Evolutionary conservation across 2,329 filamentous ascomycete genomes (phyloP).

Genomic region (Malbranchea zuffiana): DNA sequence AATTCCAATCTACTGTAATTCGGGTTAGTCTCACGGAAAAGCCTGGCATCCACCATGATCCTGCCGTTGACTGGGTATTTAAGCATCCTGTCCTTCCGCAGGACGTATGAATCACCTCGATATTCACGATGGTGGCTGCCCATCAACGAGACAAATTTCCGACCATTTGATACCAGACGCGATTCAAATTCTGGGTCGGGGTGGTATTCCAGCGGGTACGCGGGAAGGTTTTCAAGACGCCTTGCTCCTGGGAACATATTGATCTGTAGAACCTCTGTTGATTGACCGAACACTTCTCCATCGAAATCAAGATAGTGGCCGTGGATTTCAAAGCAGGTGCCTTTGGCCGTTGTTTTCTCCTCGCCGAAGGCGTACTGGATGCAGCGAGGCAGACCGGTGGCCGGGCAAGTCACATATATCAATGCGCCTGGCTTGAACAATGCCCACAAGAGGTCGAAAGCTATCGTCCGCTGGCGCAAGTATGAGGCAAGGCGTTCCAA

Average conservation of each 20-base stretch:
- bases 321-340: slow-evolving; percentile 13
- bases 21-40: slow-evolving; percentile 12
- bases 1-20: slow-evolving; percentile 10
- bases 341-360: slow-evolving; percentile 12
- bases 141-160: slow-evolving; percentile 10
- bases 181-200: slow-evolving; percentile 6
- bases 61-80: slow-evolving; percentile 8
- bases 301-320: slow-evolving; percentile 20
- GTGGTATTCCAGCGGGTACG: slow-evolving; percentile 23
- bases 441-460: slow-evolving; percentile 23
- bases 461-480: slow-evolving; percentile 19
- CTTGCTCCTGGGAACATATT: slow-evolving; percentile 14
- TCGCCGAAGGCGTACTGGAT: slow-evolving; percentile 13
- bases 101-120: slow-evolving; percentile 7
- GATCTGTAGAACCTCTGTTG: slow-evolving; percentile 15
- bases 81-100: not conserved
- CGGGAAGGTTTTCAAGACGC: slow-evolving; percentile 18
- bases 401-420: slow-evolving; percentile 16
- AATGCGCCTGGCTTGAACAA: slow-evolving; percentile 24
- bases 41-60: slow-evolving; percentile 12
- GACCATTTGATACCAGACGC: slow-evolving; percentile 10
- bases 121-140: slow-evolving; percentile 13
- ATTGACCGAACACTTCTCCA: slow-evolving; percentile 18
- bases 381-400: slow-evolving; percentile 11
- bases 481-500: slow-evolving; percentile 14